phyloP scores from a whole-genome alignment of 805 yeast genomes.

The Wickerhamiella sorbophila region DNA sequence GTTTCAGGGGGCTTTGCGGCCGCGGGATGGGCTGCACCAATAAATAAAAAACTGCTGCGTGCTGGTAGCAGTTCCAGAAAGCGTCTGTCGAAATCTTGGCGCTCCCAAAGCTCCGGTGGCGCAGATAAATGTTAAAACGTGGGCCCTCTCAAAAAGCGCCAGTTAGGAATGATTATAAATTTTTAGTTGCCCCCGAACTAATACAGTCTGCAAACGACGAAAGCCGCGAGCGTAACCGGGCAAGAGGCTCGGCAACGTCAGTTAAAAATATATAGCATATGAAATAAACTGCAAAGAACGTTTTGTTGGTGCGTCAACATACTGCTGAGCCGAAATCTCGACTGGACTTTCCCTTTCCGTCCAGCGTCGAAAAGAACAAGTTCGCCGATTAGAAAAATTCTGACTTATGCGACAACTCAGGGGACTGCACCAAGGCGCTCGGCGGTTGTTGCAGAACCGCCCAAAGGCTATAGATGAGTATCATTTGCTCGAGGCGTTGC shows the following conservation, averaged over 20 bases:
- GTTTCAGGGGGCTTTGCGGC: background rate
- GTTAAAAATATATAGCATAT: too few species aligned
- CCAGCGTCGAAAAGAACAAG: background rate
- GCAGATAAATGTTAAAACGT: background rate
- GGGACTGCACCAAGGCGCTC: background rate
- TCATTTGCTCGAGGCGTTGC: slow-evolving; percentile 1
- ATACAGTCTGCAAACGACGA: too few species aligned
- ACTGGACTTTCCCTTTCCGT: too few species aligned
- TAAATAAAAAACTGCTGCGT: background rate
- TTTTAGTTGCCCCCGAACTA: too few species aligned
- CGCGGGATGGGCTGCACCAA: background rate
- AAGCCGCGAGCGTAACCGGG: too few species aligned
- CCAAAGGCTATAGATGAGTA: slow-evolving; percentile 1
- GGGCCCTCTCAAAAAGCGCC: background rate
- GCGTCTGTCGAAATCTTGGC: background rate
- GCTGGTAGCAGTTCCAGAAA: background rate
- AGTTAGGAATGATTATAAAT: background rate
- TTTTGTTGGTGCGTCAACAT: too few species aligned
- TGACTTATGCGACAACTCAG: background rate
- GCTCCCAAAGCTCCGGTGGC: background rate
- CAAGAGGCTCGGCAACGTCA: too few species aligned
- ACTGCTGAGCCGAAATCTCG: too few species aligned
- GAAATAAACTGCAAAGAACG: too few species aligned
- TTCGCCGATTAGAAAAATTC: background rate
- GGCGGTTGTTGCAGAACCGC: background rate